A percentile compares a stretch with the other conserved stretches of the same genome.
Conservation (phyloP, 768 basidiomycete species). For the Scleroderma bovista region DNA sequence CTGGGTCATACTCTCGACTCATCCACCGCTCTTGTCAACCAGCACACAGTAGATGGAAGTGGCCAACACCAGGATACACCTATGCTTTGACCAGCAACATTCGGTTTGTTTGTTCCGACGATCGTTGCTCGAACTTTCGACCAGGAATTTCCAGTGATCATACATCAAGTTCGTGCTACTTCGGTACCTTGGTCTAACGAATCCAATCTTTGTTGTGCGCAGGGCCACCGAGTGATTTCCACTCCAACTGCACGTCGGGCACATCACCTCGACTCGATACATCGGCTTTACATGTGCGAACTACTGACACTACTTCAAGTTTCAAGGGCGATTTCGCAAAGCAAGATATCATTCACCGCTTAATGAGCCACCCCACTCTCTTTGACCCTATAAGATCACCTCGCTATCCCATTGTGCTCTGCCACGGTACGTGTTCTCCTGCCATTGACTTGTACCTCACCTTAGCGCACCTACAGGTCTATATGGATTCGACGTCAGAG, state of each 20-base stretch:
- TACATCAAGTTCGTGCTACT: conserved; percentile 1
- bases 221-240: background rate
- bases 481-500: conserved; percentile 92
- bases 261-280: conserved; percentile 4
- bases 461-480: conserved; percentile 48
- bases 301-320: conserved; percentile 7
- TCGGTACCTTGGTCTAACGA: too few species aligned
- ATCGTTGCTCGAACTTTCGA: background rate
- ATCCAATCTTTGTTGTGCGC: too few species aligned
- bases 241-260: background rate
- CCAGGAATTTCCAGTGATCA: background rate
- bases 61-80: conserved; percentile 9
- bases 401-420: conserved; percentile 89
- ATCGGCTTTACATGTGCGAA: conserved; percentile 4
- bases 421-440: conserved; percentile 60
- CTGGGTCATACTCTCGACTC: background rate
- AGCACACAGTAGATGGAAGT: conserved; percentile 8
- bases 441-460: background rate
- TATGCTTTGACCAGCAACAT: background rate
- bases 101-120: background rate
- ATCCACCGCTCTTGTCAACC: background rate
- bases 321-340: conserved; percentile 15
- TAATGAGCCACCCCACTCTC: conserved; percentile 73
- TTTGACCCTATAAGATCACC: conserved; percentile 75
- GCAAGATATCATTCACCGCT: conserved; percentile 54